Conservation (phyloP, 179 eudicot genomes). For the Dionaea muscipula region DNA sequence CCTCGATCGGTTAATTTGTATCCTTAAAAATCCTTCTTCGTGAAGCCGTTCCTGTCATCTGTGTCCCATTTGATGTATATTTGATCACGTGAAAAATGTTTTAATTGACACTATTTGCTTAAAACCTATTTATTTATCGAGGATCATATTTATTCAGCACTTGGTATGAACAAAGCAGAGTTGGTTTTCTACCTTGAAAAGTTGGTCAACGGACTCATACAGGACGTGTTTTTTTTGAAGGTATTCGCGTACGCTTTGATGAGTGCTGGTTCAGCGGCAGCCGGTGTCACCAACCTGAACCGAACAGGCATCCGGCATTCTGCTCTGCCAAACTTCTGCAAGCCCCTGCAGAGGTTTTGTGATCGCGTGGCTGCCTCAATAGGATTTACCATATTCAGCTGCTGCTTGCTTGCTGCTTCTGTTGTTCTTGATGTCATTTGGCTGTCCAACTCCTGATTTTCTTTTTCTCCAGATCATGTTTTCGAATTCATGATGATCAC, state of each 20-base stretch:
- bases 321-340: slow-evolving; percentile 78
- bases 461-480: too few relatives aligned
- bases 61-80: not conserved
- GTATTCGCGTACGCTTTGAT: slow-evolving; percentile 68
- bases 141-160: too few relatives aligned
- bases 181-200: not conserved
- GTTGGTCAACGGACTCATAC: not conserved
- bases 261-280: slow-evolving; percentile 91
- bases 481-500: not conserved
- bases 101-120: too few relatives aligned
- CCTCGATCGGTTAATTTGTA: not conserved
- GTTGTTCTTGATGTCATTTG: slow-evolving; percentile 65
- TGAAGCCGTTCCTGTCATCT: too few relatives aligned
- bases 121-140: too few relatives aligned
- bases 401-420: slow-evolving; percentile 56
- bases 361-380: slow-evolving; percentile 70
- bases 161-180: too few relatives aligned
- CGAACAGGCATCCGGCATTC: slow-evolving; percentile 74
- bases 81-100: not conserved
- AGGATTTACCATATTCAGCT: slow-evolving; percentile 57
- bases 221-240: slow-evolving; percentile 14
- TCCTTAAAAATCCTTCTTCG: not conserved
- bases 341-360: slow-evolving; percentile 63
- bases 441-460: slow-evolving; percentile 34
- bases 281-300: slow-evolving; percentile 71